Evolutionary conservation across 176 grass and related monocot genomes (phyloP), one percentile per base, ranked within the genome.

Genomic region (Cenchrus americanus): DNA sequence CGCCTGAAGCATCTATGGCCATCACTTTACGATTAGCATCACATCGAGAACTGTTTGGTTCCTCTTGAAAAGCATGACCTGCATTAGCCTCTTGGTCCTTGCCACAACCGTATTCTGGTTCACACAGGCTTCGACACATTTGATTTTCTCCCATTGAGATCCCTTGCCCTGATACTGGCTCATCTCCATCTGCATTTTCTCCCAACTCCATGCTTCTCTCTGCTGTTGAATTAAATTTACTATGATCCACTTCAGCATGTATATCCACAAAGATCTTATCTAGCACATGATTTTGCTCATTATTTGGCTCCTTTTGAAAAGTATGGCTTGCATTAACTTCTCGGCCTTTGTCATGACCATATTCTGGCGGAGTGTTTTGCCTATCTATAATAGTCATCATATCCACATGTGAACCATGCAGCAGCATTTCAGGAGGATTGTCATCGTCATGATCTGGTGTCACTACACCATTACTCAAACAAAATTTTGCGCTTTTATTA

Each of bases 291-390:
- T 8, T 41, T 46, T 26, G 77, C 26, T 26, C 60, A 72, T 49
- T 78, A 27, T 79, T 82, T 15, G 12, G 42, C 55, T 80, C 53
- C 2, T 47, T 14, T 61, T 68, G 42, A 15, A 50, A 75, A 7
- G 19, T 50, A 87, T 74, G 75, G 54, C 30, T 83, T 14, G 66
- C 76, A 49, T 80, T 50, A 72, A 54, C 80, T 69, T 76, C 22
- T 71, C 5, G 63, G 8, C 37, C 10, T 53, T 12, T 40, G 41
- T 15, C 43, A 42, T 13, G 65, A 72, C 12, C 71, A 71, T n/a
- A 54, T 47, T 60, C 43, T 52, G 57, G 22, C 12, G 41, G 58
- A 75, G 26, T 63, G 53, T 30, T 30, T 74, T 0, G 69, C 48
- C 48, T 34, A n/a, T 61, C 62, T 62, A 17, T 44, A 63, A n/a